Conservation (phyloP, 805 yeast species). For the Yarrowia keelungensis region DNA sequence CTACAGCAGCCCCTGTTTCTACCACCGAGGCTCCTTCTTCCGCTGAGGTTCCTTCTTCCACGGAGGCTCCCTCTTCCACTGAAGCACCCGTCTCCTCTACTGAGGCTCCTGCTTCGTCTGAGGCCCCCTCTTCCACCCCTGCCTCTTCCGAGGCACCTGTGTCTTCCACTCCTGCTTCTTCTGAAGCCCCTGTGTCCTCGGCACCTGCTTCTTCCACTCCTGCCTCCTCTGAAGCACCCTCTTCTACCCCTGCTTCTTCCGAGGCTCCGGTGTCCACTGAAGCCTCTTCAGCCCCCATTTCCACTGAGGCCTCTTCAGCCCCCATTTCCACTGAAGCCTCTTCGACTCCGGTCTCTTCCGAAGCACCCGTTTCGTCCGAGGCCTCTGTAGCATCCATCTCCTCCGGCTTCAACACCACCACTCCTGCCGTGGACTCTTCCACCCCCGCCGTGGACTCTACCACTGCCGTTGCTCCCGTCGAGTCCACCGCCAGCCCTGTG, state of each 20-base stretch:
- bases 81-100: background rate
- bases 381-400: background rate
- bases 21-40: background rate
- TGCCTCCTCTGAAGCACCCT: background rate
- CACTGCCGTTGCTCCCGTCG: background rate
- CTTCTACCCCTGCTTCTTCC: background rate
- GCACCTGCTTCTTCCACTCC: background rate
- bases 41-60: background rate
- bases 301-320: background rate
- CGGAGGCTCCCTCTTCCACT: background rate
- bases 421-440: background rate
- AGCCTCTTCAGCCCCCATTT: background rate
- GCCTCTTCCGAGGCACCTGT: background rate
- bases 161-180: background rate
- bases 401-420: background rate
- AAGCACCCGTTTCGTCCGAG: background rate
- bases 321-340: background rate
- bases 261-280: background rate
- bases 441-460: background rate
- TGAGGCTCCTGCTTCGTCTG: background rate
- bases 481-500: background rate
- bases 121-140: background rate
- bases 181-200: background rate
- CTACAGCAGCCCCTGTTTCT: background rate
- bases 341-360: background rate